phyloP scores from a whole-genome alignment of 2,329 filamentous ascomycete species.

The Aspergillus fischeri region DNA sequence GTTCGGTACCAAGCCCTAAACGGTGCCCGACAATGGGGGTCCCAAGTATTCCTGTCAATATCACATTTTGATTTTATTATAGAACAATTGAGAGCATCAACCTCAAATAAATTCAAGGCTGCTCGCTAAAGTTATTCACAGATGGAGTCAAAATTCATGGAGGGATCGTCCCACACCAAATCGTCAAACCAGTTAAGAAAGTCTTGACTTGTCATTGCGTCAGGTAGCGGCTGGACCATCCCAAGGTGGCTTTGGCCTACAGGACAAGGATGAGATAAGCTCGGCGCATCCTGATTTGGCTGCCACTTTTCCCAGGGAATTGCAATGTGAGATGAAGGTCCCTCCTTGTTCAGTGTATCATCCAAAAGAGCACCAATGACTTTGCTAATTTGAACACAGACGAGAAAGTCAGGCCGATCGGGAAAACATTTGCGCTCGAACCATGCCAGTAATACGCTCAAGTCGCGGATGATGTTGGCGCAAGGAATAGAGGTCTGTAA shows the following conservation, averaged over 20 bases:
- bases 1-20: neutral
- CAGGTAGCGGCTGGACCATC: neutral
- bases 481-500: neutral
- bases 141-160: no score
- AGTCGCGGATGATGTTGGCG: conserved; percentile 1
- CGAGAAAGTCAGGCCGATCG: neutral
- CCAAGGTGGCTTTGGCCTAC: neutral
- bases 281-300: no score
- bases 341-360: neutral
- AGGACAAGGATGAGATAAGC: no score
- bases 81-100: no score
- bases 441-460: conserved; percentile 3
- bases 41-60: no score
- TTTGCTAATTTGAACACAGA: neutral
- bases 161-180: neutral
- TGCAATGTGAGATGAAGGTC: no score
- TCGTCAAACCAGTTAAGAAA: conserved; percentile 1
- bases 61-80: no score
- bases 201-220: neutral
- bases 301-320: no score
- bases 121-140: no score
- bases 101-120: no score
- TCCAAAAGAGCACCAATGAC: conserved; percentile 2
- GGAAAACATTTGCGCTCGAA: neutral
- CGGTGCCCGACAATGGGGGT: no score